These are phyloP conservation scores for Trichomonas tenax DNA, from an alignment of 208 protist species.

Conservation along the genomic window DNA sequence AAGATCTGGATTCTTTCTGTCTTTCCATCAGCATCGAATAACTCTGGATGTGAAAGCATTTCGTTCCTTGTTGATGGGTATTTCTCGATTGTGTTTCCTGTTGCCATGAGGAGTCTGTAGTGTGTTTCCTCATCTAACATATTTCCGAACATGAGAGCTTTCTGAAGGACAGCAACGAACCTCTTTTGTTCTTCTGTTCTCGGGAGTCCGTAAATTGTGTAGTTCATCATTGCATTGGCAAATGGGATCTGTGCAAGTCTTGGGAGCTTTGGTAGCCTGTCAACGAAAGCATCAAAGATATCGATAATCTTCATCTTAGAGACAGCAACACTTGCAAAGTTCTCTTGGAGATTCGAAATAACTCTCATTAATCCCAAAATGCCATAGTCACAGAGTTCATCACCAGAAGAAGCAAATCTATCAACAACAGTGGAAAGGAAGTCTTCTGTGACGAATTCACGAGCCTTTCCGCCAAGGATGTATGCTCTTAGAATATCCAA, in stretches of 20 bases:
- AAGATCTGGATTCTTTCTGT: background rate
- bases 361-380: background rate
- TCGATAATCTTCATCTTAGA: background rate
- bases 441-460: background rate
- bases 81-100: background rate
- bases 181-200: background rate
- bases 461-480: background rate
- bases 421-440: background rate
- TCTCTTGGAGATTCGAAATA: background rate
- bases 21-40: background rate
- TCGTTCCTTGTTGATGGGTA: background rate
- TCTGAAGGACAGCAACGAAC: background rate
- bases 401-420: too few species aligned
- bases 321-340: background rate
- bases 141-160: background rate
- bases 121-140: background rate
- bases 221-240: background rate
- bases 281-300: background rate
- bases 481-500: background rate
- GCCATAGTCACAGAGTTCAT: background rate
- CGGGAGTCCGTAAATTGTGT: background rate
- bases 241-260: background rate
- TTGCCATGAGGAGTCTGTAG: background rate
- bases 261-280: background rate
- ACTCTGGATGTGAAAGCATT: background rate